A percentile compares a stretch with the other conserved stretches of the same genome.
These are phyloP conservation scores for Fusarium chlamydosporum DNA, from an alignment of 2,329 filamentous ascomycete genomes.

Conservation along the genomic window DNA sequence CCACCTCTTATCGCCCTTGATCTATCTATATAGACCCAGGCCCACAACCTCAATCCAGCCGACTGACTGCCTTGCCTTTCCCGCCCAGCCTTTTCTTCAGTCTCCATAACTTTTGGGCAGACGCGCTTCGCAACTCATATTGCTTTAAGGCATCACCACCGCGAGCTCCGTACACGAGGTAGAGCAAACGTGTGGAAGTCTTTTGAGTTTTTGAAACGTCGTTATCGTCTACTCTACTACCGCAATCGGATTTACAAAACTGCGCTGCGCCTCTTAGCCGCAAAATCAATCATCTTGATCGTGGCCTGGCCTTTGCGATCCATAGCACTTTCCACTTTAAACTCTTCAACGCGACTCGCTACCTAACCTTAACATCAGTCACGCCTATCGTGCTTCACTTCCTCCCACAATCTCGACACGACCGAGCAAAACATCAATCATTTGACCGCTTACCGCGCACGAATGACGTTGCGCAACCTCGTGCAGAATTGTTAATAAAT, in stretches of 20 bases:
- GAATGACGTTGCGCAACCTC: constrained; percentile 22
- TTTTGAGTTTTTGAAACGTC: neutral
- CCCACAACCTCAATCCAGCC: constrained; percentile 13
- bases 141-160: constrained; percentile 34
- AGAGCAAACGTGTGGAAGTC: constrained; percentile 27
- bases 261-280: constrained; percentile 35
- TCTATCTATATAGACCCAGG: constrained; percentile 35
- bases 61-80: constrained; percentile 4
- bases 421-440: constrained; percentile 12
- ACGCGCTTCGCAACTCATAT: constrained; percentile 35
- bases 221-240: neutral
- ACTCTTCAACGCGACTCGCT: constrained; percentile 9
- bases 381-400: constrained; percentile 7
- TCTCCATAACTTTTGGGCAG: constrained; percentile 11
- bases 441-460: constrained; percentile 35
- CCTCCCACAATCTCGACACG: constrained; percentile 15
- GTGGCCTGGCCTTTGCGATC: constrained; percentile 22
- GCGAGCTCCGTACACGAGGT: constrained; percentile 35
- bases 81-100: constrained; percentile 23
- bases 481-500: constrained; percentile 28
- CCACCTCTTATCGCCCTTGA: constrained; percentile 34
- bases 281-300: constrained; percentile 12
- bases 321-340: constrained; percentile 14
- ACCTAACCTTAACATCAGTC: neutral
- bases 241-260: constrained; percentile 24